Base-by-base conservation (phyloP, 805 yeast genomes). In the Lipomyces kockii region DNA sequence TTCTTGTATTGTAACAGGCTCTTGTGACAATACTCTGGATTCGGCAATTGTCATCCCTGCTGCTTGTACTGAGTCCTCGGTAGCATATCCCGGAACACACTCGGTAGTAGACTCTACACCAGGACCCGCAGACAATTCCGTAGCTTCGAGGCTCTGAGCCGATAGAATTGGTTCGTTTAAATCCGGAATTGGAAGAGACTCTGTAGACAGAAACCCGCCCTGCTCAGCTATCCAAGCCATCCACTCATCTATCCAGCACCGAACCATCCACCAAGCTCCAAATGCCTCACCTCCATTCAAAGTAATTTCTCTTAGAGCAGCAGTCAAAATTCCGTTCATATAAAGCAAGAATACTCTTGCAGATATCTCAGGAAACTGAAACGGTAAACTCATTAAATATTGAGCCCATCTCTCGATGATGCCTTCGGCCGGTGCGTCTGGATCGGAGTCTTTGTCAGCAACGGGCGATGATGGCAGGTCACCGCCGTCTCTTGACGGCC, bases 211-310 rank as follows among this genome's bases (percentile, higher is more conserved):
- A 60, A 77, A 77, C 22, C 78, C 78, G 20, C 78, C 76, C 67
- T 75, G 77, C 73, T 89, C 92, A 32, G 88, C 87, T 65, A 84
- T 78, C 87, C 91, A 88, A 1, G 83, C 83, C 68, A 89, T 79
- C 83, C 86, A 89, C 74, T 89, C 94, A 73, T 88, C 91, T 6
- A 87, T 80, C 92, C 94, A 90, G 75, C 92, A 87, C 64, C 90
- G 80, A 2, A 89, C 80, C 56, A 86, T 82, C 91, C 92, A 89
- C 94, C 94, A 90, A 2, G 87, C 85, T 9, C 87, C 87, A 75
- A 89, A 88, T 1, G 88, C 84, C 55, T 83, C 82, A 7, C 87
- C 87, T 2, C 87, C 87, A 29, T 80, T 80, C 64, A 86, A 78
- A 43, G 89, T 84, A 67, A 89, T 82, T 72, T 88, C 91, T 68